Evolutionary conservation across 129 eudicot species (phyloP).

Genomic region (Artemisia annua): DNA sequence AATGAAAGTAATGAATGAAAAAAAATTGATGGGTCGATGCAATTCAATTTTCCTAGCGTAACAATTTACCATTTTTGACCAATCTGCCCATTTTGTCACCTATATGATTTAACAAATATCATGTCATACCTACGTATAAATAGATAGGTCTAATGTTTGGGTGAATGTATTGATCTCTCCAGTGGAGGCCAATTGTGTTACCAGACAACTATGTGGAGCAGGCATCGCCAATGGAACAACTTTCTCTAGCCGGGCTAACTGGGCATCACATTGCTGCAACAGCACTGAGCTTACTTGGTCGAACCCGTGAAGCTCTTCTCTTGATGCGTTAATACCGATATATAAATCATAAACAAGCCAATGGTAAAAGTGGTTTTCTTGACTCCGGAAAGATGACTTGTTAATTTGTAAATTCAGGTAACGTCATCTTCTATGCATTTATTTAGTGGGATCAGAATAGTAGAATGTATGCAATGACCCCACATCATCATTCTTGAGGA

Average conservation of each 20-base stretch:
- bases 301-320: conserved; percentile 93
- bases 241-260: conserved; percentile 76
- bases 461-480: background rate
- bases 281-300: conserved; percentile 81
- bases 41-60: too few species aligned
- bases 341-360: background rate
- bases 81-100: background rate
- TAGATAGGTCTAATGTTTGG: background rate
- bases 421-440: conserved; percentile 9
- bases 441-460: conserved; percentile 11
- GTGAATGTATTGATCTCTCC: conserved; percentile 18
- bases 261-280: conserved; percentile 98
- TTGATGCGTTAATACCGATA: conserved; percentile 52
- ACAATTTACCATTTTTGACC: background rate
- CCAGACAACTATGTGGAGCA: conserved; percentile 90
- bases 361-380: background rate
- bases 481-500: conserved; percentile 1
- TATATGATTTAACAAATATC: too few species aligned
- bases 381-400: background rate
- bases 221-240: conserved; percentile 79
- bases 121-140: background rate
- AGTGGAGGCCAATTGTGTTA: conserved; percentile 95
- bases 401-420: conserved; percentile 18
- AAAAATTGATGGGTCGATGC: too few species aligned
- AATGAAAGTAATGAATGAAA: too few species aligned